Percentiles rank a stretch among this genome's conserved stretches.
These are phyloP conservation scores for Picea glauca DNA, from an alignment of 75 land plant species.

Conservation along the genomic window DNA sequence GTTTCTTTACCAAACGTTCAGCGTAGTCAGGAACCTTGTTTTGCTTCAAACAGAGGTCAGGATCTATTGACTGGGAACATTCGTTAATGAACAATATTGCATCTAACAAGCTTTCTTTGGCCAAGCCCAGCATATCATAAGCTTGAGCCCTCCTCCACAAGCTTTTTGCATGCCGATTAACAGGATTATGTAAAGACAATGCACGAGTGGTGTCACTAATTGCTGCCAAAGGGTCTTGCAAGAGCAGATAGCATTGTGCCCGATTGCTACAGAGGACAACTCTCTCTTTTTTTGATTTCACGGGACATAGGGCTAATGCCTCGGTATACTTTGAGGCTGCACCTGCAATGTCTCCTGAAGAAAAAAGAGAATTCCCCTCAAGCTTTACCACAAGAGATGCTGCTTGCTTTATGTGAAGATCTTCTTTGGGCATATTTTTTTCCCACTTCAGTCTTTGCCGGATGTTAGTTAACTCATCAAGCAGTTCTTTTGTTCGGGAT, in stretches of 20 bases:
- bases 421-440: slow-evolving; percentile 87
- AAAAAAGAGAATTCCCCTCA: slow-evolving; percentile 93
- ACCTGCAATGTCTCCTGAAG: slow-evolving; percentile 85
- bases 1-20: slow-evolving; percentile 89
- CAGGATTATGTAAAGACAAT: slow-evolving; percentile 84
- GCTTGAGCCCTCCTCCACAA: slow-evolving; percentile 99
- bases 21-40: slow-evolving; percentile 96
- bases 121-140: slow-evolving; percentile 87
- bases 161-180: slow-evolving; percentile 92
- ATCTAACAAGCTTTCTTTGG: slow-evolving; percentile 96
- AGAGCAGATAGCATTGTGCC: slow-evolving; percentile 89
- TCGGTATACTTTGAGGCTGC: slow-evolving; percentile 94
- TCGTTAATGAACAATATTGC: slow-evolving; percentile 96
- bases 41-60: slow-evolving; percentile 70
- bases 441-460: slow-evolving; percentile 78
- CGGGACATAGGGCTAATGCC: slow-evolving; percentile 85
- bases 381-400: slow-evolving; percentile 92
- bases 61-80: slow-evolving; percentile 83
- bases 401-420: slow-evolving; percentile 95
- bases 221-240: slow-evolving; percentile 80
- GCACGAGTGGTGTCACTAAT: slow-evolving; percentile 97
- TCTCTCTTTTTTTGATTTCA: slow-evolving; percentile 87
- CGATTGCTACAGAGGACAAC: slow-evolving; percentile 91
- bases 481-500: slow-evolving; percentile 47
- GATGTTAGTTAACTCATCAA: slow-evolving; percentile 63